Evolutionary conservation across 2,329 filamentous ascomycete species (phyloP).

Genomic region (Curvularia sp.): DNA sequence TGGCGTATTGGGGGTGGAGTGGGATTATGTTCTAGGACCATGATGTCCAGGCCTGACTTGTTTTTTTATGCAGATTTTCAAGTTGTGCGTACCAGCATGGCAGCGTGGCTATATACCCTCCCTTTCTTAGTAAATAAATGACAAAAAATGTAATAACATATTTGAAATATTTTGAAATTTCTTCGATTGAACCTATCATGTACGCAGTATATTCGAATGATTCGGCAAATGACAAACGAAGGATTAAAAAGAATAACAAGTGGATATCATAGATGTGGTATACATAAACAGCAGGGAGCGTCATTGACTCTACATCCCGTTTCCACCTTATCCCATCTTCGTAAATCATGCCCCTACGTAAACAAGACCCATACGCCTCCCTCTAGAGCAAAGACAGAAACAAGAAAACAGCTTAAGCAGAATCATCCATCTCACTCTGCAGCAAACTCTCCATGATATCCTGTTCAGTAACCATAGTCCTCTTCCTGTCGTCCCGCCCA

Average conservation of each 20-base stretch:
- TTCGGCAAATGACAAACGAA: no score
- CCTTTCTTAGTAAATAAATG: not conserved
- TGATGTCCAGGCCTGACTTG: no score
- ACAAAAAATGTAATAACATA: not conserved
- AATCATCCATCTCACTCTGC: conserved; percentile 21
- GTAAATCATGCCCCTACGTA: not conserved
- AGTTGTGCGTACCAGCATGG: not conserved
- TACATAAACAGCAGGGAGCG: not conserved
- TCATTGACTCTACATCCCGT: not conserved
- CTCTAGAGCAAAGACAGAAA: not conserved
- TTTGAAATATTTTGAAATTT: not conserved
- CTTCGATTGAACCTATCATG: not conserved
- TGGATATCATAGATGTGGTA: not conserved
- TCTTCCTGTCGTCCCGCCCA: conserved; percentile 12
- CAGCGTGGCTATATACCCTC: not conserved
- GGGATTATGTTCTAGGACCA: no score
- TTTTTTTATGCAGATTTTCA: not conserved
- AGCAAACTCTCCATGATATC: conserved; percentile 47
- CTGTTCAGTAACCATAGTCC: conserved; percentile 35
- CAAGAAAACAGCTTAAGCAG: conserved; percentile 1
- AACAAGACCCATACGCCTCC: not conserved
- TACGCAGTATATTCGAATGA: no score
- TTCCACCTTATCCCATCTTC: not conserved
- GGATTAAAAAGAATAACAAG: not conserved
- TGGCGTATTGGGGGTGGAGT: not conserved